Percentiles rank a stretch among this genome's conserved stretches.
Conservation (phyloP, 2,329 filamentous ascomycete species). For the Hymenoscyphus infarciens region DNA sequence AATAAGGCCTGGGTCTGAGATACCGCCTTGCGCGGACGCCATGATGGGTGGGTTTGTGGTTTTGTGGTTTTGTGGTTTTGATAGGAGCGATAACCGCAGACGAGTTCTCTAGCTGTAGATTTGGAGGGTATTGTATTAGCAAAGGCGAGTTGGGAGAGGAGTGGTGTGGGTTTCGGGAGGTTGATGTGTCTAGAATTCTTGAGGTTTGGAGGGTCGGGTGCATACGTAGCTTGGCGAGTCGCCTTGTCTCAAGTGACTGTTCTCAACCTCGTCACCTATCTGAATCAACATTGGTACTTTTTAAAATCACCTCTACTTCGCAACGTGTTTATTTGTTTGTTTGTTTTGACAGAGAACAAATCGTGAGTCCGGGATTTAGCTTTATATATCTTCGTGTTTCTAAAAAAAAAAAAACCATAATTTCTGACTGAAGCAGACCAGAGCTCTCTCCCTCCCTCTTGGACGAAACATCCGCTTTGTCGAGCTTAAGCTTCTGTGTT, state of each 20-base stretch:
- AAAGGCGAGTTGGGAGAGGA: constrained; percentile 7
- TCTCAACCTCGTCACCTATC: neutral
- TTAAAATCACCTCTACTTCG: neutral
- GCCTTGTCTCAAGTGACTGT: constrained; percentile 6
- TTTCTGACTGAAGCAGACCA: neutral
- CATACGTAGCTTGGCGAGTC: constrained; percentile 10
- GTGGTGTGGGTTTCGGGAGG: neutral
- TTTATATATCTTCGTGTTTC: neutral
- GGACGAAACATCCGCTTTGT: neutral
- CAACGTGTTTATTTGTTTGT: no score
- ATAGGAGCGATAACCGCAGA: constrained; percentile 11
- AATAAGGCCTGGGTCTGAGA: constrained; percentile 64
- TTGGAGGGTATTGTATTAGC: constrained; percentile 7
- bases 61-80: constrained; percentile 10
- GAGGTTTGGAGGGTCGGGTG: constrained; percentile 17
- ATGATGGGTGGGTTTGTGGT: constrained; percentile 22
- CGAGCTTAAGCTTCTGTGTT: neutral
- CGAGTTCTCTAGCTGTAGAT: constrained; percentile 8
- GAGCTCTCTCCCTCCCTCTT: neutral
- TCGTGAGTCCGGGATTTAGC: neutral
- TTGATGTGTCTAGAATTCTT: neutral
- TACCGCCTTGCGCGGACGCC: constrained; percentile 47
- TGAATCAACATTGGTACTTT: neutral
- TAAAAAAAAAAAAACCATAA: neutral
- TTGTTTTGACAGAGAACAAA: neutral